Evolutionary conservation across 345 rosid genomes (phyloP), one percentile per base, ranked within the genome.

Genomic region (Syzygium grande): DNA sequence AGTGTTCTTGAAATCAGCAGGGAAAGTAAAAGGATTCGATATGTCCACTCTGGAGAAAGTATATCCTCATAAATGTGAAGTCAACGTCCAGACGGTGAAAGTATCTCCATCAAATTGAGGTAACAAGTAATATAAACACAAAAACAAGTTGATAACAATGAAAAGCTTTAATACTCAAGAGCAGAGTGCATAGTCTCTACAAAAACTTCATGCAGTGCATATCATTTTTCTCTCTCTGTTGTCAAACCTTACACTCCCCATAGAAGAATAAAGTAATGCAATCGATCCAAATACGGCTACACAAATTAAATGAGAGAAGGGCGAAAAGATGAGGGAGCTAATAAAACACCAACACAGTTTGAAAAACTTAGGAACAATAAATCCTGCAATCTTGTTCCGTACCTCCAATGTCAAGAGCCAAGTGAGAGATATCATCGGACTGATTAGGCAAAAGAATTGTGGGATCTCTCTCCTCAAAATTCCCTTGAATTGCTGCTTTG

Each of bases 321-420:
- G 30, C 11, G 77, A 56, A 85, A 19, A 84, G 41, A 51, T 17
- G 43, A 77, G 65, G 25, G 25, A 73, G 80, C 49, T 34, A 19
- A 73, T 17, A 38, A 68, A 30, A 34, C 23, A 68, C 46, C 80
- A 19, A 34, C 49, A 22, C 80, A 19, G 23, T 30, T 16, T 16
- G 43, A 30, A 68, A 68, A 68, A 68, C 27, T 49, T 65, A 29
- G 21, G 23, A 63, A 38, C 58, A 5, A 86, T 27, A 25, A 21
- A 46, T 21, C 80, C 17, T 21, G 51, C 55, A 41, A 86, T 49
- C 52, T 30, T 34, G n/a, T 79, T n/a, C 8, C 49, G 53, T 68
- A 97, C 99, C 99, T 94, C 99, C 99, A 86, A 98, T 98, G 87
- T 98, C 99, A 90, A 97, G 94, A 86, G 99, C 97, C 91, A 97